phyloP scores from a whole-genome alignment of 2,329 filamentous ascomycete genomes.

The Blastomyces gilchristii region DNA sequence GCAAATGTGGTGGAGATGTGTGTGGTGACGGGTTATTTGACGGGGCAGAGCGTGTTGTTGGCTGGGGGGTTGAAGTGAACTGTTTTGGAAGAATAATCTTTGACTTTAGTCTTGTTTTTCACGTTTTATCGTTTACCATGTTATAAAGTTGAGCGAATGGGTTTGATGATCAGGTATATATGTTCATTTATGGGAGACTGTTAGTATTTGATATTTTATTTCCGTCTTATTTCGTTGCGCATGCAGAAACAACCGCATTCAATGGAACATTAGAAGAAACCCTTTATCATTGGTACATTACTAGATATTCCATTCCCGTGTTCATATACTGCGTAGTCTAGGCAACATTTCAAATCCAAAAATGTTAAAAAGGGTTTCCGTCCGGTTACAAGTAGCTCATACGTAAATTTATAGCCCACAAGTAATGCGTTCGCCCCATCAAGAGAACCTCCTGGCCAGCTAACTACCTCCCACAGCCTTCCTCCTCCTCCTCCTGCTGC shows the following conservation, averaged over 20 bases:
- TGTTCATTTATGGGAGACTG: not conserved
- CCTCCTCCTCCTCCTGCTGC: not conserved
- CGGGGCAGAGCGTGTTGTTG: constrained; percentile 46
- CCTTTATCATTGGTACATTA: not conserved
- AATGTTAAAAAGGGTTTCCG: not conserved
- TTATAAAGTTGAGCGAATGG: not conserved
- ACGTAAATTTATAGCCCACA: not conserved
- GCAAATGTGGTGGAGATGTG: constrained; percentile 53
- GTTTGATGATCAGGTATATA: not conserved
- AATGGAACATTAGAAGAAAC: not conserved
- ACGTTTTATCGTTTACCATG: not conserved
- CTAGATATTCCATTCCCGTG: not conserved
- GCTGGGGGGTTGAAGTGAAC: constrained; percentile 43
- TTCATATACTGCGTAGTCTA: not conserved
- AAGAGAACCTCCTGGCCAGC: not conserved
- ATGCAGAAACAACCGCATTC: not conserved
- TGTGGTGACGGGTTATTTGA: constrained; percentile 51
- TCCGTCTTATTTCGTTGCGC: not conserved
- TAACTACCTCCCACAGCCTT: not conserved
- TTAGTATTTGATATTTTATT: not conserved
- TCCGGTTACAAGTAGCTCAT: not conserved
- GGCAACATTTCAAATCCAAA: not conserved
- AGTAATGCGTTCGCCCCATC: not conserved
- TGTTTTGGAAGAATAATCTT: not conserved
- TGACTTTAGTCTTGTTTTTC: not conserved